Percentiles rank a stretch among this genome's conserved stretches.
phyloP scores from a whole-genome alignment of 164 flowering plant genomes.

The Dillenia turbinata region DNA sequence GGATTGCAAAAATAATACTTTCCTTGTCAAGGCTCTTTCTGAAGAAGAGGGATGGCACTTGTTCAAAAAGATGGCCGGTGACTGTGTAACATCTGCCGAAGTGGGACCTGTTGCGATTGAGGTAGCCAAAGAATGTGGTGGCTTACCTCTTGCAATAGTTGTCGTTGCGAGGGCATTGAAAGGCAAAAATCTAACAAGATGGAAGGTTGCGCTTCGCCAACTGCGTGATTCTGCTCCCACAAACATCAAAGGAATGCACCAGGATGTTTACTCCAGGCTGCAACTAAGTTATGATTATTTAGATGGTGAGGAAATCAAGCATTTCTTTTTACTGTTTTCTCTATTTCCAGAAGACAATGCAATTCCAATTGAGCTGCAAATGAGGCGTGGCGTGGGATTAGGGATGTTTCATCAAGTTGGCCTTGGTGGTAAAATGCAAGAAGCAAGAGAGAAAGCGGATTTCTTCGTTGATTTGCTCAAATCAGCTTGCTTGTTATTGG shows the following conservation, averaged over 20 bases:
- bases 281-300: conserved; percentile 16
- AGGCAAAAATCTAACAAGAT: background rate
- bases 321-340: conserved; percentile 17
- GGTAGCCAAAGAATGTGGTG: conserved; percentile 6
- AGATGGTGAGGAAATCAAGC: conserved; percentile 12
- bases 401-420: no score
- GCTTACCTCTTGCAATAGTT: conserved; percentile 4
- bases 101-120: background rate
- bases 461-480: no score
- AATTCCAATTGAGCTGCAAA: background rate
- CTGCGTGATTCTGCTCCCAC: background rate
- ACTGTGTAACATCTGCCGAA: background rate
- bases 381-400: no score
- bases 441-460: no score
- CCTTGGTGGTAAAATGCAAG: no score
- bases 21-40: background rate
- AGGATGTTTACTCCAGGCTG: conserved; percentile 10
- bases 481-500: no score
- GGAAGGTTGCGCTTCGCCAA: conserved; percentile 3
- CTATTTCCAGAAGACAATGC: conserved; percentile 8
- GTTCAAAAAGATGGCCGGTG: conserved; percentile 6
- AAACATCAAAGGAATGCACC: conserved; percentile 8
- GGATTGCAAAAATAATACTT: background rate
- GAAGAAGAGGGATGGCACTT: conserved; percentile 1
- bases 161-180: background rate